Conservation (phyloP, 192 early-diverging fungal genomes). For the Glomus cerebriforme region DNA sequence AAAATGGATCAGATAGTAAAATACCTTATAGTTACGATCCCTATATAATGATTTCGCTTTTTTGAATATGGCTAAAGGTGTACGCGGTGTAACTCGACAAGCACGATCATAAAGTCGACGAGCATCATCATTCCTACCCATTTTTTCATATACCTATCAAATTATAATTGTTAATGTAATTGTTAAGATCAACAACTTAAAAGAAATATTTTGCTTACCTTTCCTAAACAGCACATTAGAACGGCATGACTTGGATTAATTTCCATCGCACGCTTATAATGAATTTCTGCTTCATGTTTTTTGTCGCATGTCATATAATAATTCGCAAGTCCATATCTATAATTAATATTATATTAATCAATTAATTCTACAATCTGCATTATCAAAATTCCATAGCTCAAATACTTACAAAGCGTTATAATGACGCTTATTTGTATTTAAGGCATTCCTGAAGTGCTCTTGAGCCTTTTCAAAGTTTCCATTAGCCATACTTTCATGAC, state of each 20-base stretch:
- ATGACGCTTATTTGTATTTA: slow-evolving; percentile 72
- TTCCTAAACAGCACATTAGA: slow-evolving; percentile 71
- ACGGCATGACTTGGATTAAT: slow-evolving; percentile 77
- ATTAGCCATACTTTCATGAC: slow-evolving; percentile 76
- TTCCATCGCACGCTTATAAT: slow-evolving; percentile 69
- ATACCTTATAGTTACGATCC: neutral
- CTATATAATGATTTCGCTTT: slow-evolving; percentile 63
- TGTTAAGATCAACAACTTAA: neutral
- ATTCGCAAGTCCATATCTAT: slow-evolving; percentile 78
- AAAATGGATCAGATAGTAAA: neutral
- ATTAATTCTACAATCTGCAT: neutral
- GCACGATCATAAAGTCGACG: slow-evolving; percentile 64
- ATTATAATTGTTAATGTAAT: neutral
- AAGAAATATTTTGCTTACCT: slow-evolving; percentile 44
- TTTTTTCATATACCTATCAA: slow-evolving; percentile 56
- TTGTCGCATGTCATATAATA: slow-evolving; percentile 75
- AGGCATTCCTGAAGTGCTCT: slow-evolving; percentile 69
- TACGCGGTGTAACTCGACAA: slow-evolving; percentile 46
- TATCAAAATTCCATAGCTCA: neutral
- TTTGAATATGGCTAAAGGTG: slow-evolving; percentile 65
- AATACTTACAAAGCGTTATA: slow-evolving; percentile 80
- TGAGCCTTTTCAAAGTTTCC: slow-evolving; percentile 79
- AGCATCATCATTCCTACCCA: slow-evolving; percentile 55
- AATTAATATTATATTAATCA: neutral
- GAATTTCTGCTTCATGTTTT: slow-evolving; percentile 67